Conservation (phyloP, 73 alveolate genomes). For the Symbiodinium pilosum region DNA sequence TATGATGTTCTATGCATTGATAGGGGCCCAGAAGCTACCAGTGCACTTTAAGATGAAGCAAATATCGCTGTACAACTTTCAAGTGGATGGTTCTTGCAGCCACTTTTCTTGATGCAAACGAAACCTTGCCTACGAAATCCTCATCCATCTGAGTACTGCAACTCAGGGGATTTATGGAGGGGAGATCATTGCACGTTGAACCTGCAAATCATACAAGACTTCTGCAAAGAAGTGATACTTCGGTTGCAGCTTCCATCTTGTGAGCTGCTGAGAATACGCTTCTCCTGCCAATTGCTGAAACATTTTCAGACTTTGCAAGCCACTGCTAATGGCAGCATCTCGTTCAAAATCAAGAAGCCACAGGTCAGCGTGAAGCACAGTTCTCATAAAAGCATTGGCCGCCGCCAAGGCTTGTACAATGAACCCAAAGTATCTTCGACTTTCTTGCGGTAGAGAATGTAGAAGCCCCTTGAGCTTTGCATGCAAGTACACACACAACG, state of each 20-base stretch:
- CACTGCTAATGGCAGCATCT: neutral
- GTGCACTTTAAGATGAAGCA: too few species aligned
- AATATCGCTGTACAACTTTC: too few species aligned
- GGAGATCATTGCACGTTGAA: neutral
- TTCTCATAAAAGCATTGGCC: neutral
- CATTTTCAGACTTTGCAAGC: neutral
- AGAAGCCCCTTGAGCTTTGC: neutral
- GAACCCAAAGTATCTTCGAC: neutral
- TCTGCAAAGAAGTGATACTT: conserved; percentile 8
- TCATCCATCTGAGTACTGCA: neutral
- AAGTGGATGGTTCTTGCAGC: too few species aligned
- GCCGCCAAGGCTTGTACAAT: neutral
- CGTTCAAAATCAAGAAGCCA: neutral
- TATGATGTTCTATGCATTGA: too few species aligned
- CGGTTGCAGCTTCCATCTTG: conserved; percentile 23
- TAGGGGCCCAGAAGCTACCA: too few species aligned
- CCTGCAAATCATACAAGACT: neutral
- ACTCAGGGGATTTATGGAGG: neutral
- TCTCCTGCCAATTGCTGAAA: neutral
- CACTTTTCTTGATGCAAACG: too few species aligned
- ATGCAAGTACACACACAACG: neutral
- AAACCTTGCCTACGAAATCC: too few species aligned
- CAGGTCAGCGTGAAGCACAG: neutral
- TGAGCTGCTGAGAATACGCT: neutral
- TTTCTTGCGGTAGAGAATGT: neutral